A percentile compares a stretch with the other conserved stretches of the same genome.
Conservation (phyloP, 805 yeast species). For the Saccharomycopsis lassenensis region DNA sequence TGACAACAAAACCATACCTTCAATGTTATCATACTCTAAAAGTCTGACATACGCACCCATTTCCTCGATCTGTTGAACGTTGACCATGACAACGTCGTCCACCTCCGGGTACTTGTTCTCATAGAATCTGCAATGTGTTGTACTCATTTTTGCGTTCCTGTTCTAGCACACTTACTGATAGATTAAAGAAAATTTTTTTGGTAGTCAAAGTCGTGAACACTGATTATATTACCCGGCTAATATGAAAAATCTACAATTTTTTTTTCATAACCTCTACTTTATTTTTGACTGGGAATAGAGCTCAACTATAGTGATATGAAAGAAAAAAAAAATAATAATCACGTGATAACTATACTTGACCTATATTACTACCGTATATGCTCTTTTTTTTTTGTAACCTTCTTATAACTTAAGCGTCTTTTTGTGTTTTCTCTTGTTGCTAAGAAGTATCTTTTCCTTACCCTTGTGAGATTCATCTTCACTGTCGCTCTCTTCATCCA, state of each 20-base stretch:
- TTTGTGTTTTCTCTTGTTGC: conserved; percentile 22
- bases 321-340: too few species aligned
- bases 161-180: background rate
- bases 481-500: conserved; percentile 34
- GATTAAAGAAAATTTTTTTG: background rate
- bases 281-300: background rate
- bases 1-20: conserved; percentile 94
- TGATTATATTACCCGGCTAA: background rate
- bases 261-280: too few species aligned
- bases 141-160: conserved; percentile 42
- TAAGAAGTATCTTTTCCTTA: conserved; percentile 31
- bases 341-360: too few species aligned
- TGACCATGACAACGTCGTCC: conserved; percentile 98
- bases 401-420: conserved; percentile 13
- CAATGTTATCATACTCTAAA: conserved; percentile 94
- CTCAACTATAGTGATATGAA: background rate
- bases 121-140: conserved; percentile 89
- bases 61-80: conserved; percentile 96
- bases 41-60: conserved; percentile 98
- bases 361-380: too few species aligned
- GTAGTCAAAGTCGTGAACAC: background rate
- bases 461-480: conserved; percentile 53
- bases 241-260: background rate
- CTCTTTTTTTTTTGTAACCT: too few species aligned
- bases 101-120: conserved; percentile 98